Conservation (phyloP, 176 grass and related monocot species). For the Musa schizocarpa region DNA sequence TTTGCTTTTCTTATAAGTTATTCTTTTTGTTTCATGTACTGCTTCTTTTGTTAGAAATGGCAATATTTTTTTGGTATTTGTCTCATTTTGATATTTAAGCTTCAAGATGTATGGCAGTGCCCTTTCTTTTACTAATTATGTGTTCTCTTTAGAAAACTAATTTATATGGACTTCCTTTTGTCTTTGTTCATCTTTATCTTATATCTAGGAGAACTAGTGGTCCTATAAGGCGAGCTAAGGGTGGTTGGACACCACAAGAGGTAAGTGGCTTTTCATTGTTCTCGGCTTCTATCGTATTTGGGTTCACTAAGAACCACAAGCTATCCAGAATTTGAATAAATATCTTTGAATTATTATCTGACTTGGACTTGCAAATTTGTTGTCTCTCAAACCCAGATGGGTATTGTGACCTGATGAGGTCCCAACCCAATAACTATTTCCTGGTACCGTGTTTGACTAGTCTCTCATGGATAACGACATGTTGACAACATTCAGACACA, state of each 20-base stretch:
- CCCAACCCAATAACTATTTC: no score
- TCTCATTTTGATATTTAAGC: not conserved
- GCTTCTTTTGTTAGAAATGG: not conserved
- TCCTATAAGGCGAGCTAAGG: slow-evolving; percentile 94
- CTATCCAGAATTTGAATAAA: not conserved
- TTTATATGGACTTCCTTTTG: slow-evolving; percentile 12
- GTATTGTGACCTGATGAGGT: no score
- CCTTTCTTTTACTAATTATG: not conserved
- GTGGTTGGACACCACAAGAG: slow-evolving; percentile 91
- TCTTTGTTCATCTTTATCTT: slow-evolving; percentile 18
- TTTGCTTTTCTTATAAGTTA: not conserved
- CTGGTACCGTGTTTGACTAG: no score
- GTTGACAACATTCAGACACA: no score
- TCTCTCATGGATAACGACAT: no score
- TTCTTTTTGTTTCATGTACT: not conserved
- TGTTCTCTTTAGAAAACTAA: slow-evolving; percentile 1
- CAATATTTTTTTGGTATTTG: not conserved
- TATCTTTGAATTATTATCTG: not conserved
- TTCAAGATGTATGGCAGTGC: not conserved
- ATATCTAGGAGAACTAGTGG: slow-evolving; percentile 71
- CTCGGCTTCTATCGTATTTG: not conserved
- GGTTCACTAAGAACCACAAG: not conserved
- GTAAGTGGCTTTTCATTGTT: slow-evolving; percentile 22
- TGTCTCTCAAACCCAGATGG: no score
- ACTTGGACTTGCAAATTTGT: not conserved